Evolutionary conservation across 2,329 filamentous ascomycete species (phyloP), one percentile per base, ranked within the genome.

Genomic region (Aspergillus fumigatiaffinis): DNA sequence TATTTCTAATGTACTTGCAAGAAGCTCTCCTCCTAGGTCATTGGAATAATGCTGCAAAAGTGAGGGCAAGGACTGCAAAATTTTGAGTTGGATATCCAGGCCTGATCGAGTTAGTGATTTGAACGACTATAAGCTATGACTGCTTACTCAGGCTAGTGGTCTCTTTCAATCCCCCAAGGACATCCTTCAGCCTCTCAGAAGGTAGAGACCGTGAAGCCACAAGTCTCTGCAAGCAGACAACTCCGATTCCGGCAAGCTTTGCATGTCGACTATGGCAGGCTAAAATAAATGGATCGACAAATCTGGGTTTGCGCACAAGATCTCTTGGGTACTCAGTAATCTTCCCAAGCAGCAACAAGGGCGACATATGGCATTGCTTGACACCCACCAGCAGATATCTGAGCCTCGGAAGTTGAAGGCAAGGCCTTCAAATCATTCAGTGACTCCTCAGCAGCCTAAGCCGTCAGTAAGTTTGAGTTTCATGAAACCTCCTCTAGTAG

Each of bases 31-130:
- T 58, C 88, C 87, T 41, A 99, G 79, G 56, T 96, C 89, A 38
- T 83, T 81, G 0, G 90, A 86, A 75, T 97, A 97, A 67, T 96
- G 96, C 65, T 97, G 92, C 25, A 97, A 77, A 38, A 99, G 76
- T 1, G 92, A 91, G 3, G 94, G 94, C 17, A 99, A 77, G 1
- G 92, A 91, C 73, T 99, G 94, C 14, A 99, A 79, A 53, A 97
- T 94, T 75, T 97, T 97, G 64, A 99, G 84, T 71, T 99, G 94
- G 2, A 97, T 89, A 76, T 99, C 94, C 58, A 96, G 79, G 52
- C 81, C 83, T 84, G 9, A 50, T 17, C 29, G 9, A 20, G 56
- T 74, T 56, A 74, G 67, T 60, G 58, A 53, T 21, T 48, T 35
- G 23, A 21, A 48, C 10, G 49, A 51, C 51, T 10, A 25, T 49